Evolutionary conservation across 2,329 filamentous ascomycete species (phyloP).

Genomic region (Pestalotiopsis sp.): DNA sequence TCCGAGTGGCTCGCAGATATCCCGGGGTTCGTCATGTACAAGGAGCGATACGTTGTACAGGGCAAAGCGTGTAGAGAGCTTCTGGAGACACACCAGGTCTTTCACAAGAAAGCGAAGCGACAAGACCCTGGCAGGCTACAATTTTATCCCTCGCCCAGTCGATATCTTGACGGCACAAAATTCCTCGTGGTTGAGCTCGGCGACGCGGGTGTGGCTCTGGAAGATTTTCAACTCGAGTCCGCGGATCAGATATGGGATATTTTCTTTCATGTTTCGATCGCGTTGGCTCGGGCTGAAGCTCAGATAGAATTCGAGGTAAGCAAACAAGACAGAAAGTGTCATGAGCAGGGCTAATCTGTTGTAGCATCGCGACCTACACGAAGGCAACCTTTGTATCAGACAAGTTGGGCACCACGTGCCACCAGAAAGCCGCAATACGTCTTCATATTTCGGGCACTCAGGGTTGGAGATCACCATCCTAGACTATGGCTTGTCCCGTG

Average conservation of each 20-base stretch:
- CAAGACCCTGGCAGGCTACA: constrained; percentile 59
- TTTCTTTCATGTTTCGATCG: constrained; percentile 62
- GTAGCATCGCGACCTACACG: constrained; percentile 67
- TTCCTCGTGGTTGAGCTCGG: constrained; percentile 67
- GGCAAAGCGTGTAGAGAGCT: constrained; percentile 57
- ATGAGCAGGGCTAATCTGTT: not conserved
- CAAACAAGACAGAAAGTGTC: not conserved
- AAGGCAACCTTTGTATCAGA: constrained; percentile 65
- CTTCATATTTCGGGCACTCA: constrained; percentile 57
- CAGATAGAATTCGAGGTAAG: constrained; percentile 62
- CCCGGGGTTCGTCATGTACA: constrained; percentile 68
- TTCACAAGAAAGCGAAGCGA: constrained; percentile 56
- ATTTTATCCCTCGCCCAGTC: constrained; percentile 64
- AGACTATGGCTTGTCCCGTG: constrained; percentile 67
- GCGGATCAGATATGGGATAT: constrained; percentile 64
- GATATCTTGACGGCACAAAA: constrained; percentile 58
- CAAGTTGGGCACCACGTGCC: constrained; percentile 38
- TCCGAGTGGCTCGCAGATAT: constrained; percentile 67
- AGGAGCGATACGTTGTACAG: constrained; percentile 62
- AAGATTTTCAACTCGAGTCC: constrained; percentile 55
- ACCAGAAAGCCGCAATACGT: constrained; percentile 30
- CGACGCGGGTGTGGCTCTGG: constrained; percentile 62
- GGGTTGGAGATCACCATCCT: constrained; percentile 66
- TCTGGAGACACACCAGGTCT: constrained; percentile 62
- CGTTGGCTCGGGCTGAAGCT: constrained; percentile 61